Conservation (phyloP, 2,329 filamentous ascomycete genomes). For the Aureobasidium mangrovei region DNA sequence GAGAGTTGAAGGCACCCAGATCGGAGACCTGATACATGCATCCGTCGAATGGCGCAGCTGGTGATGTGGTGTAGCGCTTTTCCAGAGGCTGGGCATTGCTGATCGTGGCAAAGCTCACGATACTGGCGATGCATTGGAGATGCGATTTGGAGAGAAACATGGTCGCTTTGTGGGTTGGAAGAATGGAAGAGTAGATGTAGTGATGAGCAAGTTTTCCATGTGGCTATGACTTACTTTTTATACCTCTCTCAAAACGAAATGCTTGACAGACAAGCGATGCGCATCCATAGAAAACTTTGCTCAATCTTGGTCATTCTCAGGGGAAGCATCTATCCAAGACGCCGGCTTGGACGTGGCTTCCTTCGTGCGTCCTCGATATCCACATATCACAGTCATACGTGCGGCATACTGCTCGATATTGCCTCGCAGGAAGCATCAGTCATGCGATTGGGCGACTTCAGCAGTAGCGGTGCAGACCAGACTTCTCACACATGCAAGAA, state of each 20-base stretch:
- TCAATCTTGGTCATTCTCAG: neutral
- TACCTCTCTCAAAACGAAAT: neutral
- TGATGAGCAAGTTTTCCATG: neutral
- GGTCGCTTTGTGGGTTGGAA: too few species aligned
- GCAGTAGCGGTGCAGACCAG: neutral
- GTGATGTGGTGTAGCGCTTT: neutral
- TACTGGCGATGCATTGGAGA: neutral
- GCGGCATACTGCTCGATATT: too few species aligned
- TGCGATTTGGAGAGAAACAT: neutral
- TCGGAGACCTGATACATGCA: slow-evolving; percentile 1
- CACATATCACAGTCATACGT: too few species aligned
- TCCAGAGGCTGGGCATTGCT: neutral
- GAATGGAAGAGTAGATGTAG: neutral
- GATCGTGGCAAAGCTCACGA: neutral
- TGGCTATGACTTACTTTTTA: neutral
- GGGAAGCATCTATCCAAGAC: neutral
- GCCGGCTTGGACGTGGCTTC: too few species aligned
- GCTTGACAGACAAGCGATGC: too few species aligned
- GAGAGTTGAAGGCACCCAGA: slow-evolving; percentile 1
- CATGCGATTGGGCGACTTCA: neutral
- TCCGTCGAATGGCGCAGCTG: neutral
- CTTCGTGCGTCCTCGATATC: too few species aligned
- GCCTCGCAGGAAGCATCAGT: too few species aligned
- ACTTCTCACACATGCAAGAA: too few species aligned
- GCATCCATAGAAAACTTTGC: neutral